Evolutionary conservation across 2,329 filamentous ascomycete genomes (phyloP).

Genomic region (Diaporthe longicolla): DNA sequence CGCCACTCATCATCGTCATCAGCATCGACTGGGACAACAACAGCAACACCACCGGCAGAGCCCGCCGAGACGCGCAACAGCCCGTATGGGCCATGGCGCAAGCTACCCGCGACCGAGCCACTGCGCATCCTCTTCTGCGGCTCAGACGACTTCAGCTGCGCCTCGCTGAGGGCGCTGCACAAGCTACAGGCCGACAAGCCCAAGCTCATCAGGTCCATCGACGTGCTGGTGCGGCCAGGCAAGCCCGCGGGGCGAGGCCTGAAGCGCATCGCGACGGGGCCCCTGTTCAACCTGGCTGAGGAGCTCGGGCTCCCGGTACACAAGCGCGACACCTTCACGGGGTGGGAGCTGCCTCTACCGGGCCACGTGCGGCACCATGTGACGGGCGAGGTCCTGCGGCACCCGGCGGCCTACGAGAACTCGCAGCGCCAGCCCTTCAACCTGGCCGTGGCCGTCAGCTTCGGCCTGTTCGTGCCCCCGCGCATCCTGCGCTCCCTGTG

Average conservation of each 20-base stretch:
- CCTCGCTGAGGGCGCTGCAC: slow-evolving; percentile 79
- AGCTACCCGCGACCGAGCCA: slow-evolving; percentile 62
- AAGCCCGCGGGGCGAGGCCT: slow-evolving; percentile 84
- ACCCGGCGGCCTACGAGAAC: slow-evolving; percentile 42
- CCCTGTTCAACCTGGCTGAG: slow-evolving; percentile 77
- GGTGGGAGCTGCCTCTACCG: slow-evolving; percentile 69
- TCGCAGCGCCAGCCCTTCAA: slow-evolving; percentile 72
- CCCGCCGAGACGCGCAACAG: background rate
- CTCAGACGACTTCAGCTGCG: slow-evolving; percentile 90
- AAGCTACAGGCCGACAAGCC: slow-evolving; percentile 66
- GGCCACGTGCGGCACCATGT: slow-evolving; percentile 38
- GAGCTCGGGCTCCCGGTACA: slow-evolving; percentile 77
- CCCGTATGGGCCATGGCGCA: slow-evolving; percentile 10
- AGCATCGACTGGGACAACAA: background rate
- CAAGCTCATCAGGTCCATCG: slow-evolving; percentile 78
- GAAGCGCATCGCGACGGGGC: slow-evolving; percentile 78
- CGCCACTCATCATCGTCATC: slow-evolving; percentile 5
- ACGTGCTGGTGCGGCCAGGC: slow-evolving; percentile 86
- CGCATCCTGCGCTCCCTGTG: slow-evolving; percentile 77
- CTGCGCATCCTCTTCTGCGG: slow-evolving; percentile 94
- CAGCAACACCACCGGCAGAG: background rate
- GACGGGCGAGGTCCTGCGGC: slow-evolving; percentile 38
- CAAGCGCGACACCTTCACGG: slow-evolving; percentile 84
- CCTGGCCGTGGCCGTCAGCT: slow-evolving; percentile 92
- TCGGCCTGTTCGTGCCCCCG: slow-evolving; percentile 88